These are phyloP conservation scores for Candida patagonica DNA, from an alignment of 805 yeast species.

Conservation along the genomic window DNA sequence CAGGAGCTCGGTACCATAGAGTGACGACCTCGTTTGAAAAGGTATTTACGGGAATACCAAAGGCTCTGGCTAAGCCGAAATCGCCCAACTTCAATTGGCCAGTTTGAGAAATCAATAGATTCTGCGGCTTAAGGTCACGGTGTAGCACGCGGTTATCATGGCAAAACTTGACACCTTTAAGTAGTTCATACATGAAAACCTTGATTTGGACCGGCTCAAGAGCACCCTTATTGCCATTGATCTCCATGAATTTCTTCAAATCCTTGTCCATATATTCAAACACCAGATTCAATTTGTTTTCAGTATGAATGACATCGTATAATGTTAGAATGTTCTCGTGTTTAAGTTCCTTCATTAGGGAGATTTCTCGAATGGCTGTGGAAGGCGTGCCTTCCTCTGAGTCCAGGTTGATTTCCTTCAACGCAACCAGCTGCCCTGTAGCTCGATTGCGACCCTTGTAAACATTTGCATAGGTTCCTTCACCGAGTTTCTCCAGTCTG, in stretches of 20 bases:
- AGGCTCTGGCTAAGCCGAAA: conserved; percentile 95
- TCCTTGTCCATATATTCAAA: conserved; percentile 92
- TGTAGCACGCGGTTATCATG: conserved; percentile 80
- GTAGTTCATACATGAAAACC: conserved; percentile 87
- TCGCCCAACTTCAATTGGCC: conserved; percentile 94
- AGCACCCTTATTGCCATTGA: conserved; percentile 67
- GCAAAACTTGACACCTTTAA: conserved; percentile 81
- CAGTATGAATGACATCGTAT: conserved; percentile 94
- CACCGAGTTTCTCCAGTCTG: conserved; percentile 75
- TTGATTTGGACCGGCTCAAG: conserved; percentile 65
- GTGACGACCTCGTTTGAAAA: conserved; percentile 97
- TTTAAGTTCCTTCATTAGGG: conserved; percentile 87
- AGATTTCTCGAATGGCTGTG: conserved; percentile 94
- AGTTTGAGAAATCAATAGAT: conserved; percentile 74
- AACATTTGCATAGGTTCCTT: conserved; percentile 98
- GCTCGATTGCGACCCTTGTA: conserved; percentile 84
- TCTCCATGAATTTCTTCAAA: conserved; percentile 89
- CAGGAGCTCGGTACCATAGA: conserved; percentile 97
- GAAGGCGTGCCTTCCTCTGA: conserved; percentile 98
- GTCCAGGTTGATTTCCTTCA: conserved; percentile 89
- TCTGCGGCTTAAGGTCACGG: conserved; percentile 88
- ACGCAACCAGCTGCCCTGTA: conserved; percentile 84
- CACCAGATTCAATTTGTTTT: conserved; percentile 86
- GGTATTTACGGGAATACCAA: conserved; percentile 95
- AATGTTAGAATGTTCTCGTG: conserved; percentile 88